Percentiles rank a stretch among this genome's conserved stretches.
Evolutionary conservation across 2,329 filamentous ascomycete genomes (phyloP).

Genomic region (Fusarium euwallaceae): DNA sequence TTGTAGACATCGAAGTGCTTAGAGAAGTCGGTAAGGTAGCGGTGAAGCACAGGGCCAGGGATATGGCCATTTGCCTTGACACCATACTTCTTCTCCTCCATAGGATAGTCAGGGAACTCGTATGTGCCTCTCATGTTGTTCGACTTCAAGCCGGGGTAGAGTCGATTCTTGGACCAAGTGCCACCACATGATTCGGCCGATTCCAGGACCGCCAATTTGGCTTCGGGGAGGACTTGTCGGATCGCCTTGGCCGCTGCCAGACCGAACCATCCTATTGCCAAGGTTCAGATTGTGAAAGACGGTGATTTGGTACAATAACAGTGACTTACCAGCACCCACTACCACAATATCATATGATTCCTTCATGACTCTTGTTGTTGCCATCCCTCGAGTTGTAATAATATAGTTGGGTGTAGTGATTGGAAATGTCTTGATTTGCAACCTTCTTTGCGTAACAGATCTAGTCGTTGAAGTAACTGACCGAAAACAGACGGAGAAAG

Average conservation of each 20-base stretch:
- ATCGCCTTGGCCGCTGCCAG: conserved; percentile 67
- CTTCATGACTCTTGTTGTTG: conserved; percentile 7
- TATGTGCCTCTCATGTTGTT: conserved; percentile 75
- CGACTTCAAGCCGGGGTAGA: conserved; percentile 72
- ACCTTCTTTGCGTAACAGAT: not conserved
- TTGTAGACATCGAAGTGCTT: conserved; percentile 62
- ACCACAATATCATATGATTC: conserved; percentile 42
- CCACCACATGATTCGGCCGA: conserved; percentile 66
- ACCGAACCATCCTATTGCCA: conserved; percentile 60
- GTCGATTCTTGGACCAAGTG: conserved; percentile 69
- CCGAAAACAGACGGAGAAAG: not conserved
- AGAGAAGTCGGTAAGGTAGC: conserved; percentile 55
- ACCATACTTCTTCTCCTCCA: conserved; percentile 62
- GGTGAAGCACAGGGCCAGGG: conserved; percentile 52
- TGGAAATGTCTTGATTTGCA: not conserved
- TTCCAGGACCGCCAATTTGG: conserved; percentile 65
- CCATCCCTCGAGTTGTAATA: not conserved
- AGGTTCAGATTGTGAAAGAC: not conserved
- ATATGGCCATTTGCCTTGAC: conserved; percentile 53
- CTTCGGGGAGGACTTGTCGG: conserved; percentile 61
- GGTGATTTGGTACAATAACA: too few species aligned
- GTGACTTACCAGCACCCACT: conserved; percentile 40
- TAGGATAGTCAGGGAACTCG: conserved; percentile 74
- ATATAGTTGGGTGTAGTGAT: not conserved
- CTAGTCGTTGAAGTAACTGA: not conserved